phyloP scores from a whole-genome alignment of 1,284 basidiomycete species.

The Omphalotus olearius region DNA sequence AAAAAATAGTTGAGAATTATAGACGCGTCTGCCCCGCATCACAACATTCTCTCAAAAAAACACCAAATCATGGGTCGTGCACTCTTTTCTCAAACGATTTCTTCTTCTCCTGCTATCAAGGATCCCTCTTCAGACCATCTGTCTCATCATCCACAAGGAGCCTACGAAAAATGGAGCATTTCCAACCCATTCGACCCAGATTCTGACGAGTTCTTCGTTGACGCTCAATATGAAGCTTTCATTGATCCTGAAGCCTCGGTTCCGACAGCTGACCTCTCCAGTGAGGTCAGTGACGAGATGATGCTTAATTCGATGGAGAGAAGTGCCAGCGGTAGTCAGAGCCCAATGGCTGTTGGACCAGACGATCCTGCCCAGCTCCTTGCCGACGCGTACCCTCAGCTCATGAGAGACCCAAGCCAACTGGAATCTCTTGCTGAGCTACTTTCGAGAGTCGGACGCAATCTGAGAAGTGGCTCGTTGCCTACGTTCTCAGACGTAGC shows the following conservation, averaged over 20 bases:
- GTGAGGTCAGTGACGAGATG: slow-evolving; percentile 20
- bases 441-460: slow-evolving; percentile 1
- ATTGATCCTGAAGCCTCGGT: slow-evolving; percentile 35
- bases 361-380: slow-evolving; percentile 34
- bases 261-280: slow-evolving; percentile 15
- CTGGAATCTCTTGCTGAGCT: too few species aligned
- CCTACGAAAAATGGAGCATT: slow-evolving; percentile 57
- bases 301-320: slow-evolving; percentile 27
- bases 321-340: slow-evolving; percentile 34
- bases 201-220: slow-evolving; percentile 69
- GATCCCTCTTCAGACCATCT: slow-evolving; percentile 36
- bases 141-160: slow-evolving; percentile 22
- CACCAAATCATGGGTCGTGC: slow-evolving; percentile 56
- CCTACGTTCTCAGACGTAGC: neutral
- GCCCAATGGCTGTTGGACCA: slow-evolving; percentile 36
- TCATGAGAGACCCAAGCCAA: slow-evolving; percentile 4
- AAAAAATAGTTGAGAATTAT: too few species aligned
- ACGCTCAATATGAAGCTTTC: slow-evolving; percentile 67
- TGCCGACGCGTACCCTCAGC: slow-evolving; percentile 27
- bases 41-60: too few species aligned
- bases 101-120: slow-evolving; percentile 36
- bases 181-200: slow-evolving; percentile 76
- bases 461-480: neutral
- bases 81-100: slow-evolving; percentile 50
- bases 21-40: too few species aligned